Conservation (phyloP, 116 monocot genomes). For the Iris pallida region DNA sequence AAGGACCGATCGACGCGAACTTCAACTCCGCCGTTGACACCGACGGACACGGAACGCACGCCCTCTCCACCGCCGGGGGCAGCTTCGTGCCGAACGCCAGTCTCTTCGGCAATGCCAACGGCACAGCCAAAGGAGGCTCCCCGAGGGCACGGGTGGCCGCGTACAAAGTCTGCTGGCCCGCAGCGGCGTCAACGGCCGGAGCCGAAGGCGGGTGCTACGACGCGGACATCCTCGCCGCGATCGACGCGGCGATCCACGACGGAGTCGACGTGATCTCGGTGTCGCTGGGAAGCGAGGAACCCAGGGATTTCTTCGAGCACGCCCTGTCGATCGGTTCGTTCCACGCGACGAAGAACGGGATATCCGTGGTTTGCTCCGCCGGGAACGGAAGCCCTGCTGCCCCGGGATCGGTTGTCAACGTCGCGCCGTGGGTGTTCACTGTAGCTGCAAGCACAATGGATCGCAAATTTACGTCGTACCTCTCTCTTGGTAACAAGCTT, state of each 20-base stretch:
- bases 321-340: slow-evolving; percentile 47
- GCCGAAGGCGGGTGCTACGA: neutral
- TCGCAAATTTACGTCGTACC: slow-evolving; percentile 5
- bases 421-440: slow-evolving; percentile 14
- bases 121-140: slow-evolving; percentile 33
- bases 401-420: slow-evolving; percentile 8
- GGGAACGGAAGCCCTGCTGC: slow-evolving; percentile 38
- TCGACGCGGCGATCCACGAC: slow-evolving; percentile 28
- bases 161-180: slow-evolving; percentile 31
- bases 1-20: neutral
- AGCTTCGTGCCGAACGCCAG: slow-evolving; percentile 14
- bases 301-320: slow-evolving; percentile 20
- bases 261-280: slow-evolving; percentile 32
- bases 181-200: neutral
- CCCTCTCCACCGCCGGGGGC: slow-evolving; percentile 35
- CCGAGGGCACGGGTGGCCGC: slow-evolving; percentile 25
- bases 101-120: slow-evolving; percentile 27
- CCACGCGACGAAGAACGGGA: slow-evolving; percentile 43
- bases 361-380: slow-evolving; percentile 46
- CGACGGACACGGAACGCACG: slow-evolving; percentile 29
- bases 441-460: slow-evolving; percentile 25
- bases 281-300: slow-evolving; percentile 3
- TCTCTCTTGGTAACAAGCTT: slow-evolving; percentile 15
- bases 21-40: slow-evolving; percentile 11
- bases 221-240: slow-evolving; percentile 18